These are phyloP conservation scores for Penicillium aurantiogriseum DNA, from an alignment of 2,329 filamentous ascomycete genomes.

Conservation along the genomic window DNA sequence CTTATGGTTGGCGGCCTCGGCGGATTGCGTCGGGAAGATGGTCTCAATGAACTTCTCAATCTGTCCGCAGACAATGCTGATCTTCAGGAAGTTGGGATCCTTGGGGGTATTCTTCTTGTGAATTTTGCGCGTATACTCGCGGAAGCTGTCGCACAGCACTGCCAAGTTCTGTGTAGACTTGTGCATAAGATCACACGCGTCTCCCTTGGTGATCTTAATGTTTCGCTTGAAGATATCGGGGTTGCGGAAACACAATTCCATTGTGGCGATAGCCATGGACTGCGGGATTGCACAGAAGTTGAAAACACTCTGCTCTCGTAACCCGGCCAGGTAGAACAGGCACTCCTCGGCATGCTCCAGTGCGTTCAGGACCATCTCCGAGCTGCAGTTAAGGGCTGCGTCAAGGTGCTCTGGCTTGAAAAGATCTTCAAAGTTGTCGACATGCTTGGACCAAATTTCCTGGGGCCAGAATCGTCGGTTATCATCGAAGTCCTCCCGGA, in stretches of 20 bases:
- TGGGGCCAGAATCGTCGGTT: constrained; percentile 89
- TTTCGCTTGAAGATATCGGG: constrained; percentile 80
- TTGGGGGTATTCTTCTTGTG: constrained; percentile 90
- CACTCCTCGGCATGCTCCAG: constrained; percentile 86
- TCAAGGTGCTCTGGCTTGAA: constrained; percentile 78
- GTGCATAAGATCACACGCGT: constrained; percentile 87
- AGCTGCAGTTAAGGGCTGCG: constrained; percentile 78
- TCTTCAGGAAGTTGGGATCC: constrained; percentile 88
- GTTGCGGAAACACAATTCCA: constrained; percentile 91
- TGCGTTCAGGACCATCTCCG: constrained; percentile 91
- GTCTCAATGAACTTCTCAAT: constrained; percentile 95
- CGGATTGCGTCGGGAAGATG: constrained; percentile 81
- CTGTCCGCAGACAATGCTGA: constrained; percentile 84
- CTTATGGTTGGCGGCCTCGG: constrained; percentile 53
- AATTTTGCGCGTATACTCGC: constrained; percentile 73
- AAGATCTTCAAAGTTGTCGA: constrained; percentile 83
- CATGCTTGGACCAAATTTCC: constrained; percentile 96
- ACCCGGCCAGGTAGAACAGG: constrained; percentile 93
- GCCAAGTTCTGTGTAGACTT: constrained; percentile 88
- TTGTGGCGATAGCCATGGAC: constrained; percentile 92
- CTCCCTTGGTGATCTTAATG: constrained; percentile 94
- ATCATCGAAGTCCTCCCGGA: constrained; percentile 85
- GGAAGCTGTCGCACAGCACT: constrained; percentile 78
- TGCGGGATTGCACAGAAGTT: constrained; percentile 98
- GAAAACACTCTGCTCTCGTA: constrained; percentile 95